Base-by-base conservation (phyloP, 2,329 filamentous ascomycete species). In the Tolypocladium ophioglossoides region DNA sequence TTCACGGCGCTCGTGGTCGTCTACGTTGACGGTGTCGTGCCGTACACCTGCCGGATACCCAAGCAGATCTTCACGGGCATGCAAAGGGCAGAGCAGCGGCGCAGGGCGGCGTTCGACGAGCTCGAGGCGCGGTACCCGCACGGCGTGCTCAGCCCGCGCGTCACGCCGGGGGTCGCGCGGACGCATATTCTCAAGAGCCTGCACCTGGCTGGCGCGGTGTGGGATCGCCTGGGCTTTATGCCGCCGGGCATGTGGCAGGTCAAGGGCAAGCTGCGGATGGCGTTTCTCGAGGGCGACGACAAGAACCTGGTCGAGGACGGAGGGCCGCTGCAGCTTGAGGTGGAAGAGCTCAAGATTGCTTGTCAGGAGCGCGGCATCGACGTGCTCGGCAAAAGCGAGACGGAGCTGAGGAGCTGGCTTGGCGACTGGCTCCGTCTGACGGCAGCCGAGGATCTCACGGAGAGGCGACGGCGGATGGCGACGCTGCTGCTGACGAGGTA, bases 1-100 rank as follows among this genome's bases (percentile, higher is more conserved):
- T 86, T 95, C 71, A 89, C 91, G 1, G 90, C 91, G 0, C 65
- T 97, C 7, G 71, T 95, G 7, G 86, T 95, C 1, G 73, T 91
- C 8, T 79, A 83, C 35, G 73, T 95, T 30, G 83, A 84, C 22
- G 74, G 74, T 39, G 74, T 90, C 24, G 87, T 95, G 30, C 92
- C 92, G 0, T 82, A 83, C 61, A 86, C 89, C 0, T 96, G 92
- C 68, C 82, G 90, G 12, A 87, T 96, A 55, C 92, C 92, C 0
- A 74, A 73, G 40, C 92, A 96, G 72, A 73, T 89, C 8, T 72
- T 77, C 10, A 70, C 75, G 38, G 78, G 83, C 40, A 70, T 83
- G 56, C 71, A 80, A 52, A 75, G 78, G 59, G 70, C 75, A 1
- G 80, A 88, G 64, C 68, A 72, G 50, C 70, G 81, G 11, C 74